Percentiles rank a stretch among this genome's conserved stretches.
phyloP scores from a whole-genome alignment of 2,329 filamentous ascomycete genomes.

The Coleophoma cylindrospora region DNA sequence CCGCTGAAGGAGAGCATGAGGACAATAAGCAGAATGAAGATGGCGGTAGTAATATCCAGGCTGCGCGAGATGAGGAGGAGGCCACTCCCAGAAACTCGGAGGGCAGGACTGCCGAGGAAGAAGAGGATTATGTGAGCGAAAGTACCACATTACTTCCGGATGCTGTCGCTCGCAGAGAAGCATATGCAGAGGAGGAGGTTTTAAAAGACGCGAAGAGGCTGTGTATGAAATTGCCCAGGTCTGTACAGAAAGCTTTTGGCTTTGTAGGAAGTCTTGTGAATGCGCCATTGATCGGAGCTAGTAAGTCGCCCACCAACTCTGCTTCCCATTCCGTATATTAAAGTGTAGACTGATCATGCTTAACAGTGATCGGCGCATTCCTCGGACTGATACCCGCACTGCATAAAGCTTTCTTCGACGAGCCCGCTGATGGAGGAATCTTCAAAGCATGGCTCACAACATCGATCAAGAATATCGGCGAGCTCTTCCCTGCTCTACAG shows the following conservation, averaged over 20 bases:
- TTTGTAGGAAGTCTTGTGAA: constrained; percentile 46
- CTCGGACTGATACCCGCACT: constrained; percentile 54
- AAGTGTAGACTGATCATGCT: not conserved
- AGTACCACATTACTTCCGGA: constrained; percentile 14
- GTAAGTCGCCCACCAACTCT: not conserved
- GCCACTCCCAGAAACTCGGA: constrained; percentile 15
- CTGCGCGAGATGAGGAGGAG: constrained; percentile 12
- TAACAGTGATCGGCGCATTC: constrained; percentile 41
- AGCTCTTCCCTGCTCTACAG: constrained; percentile 58
- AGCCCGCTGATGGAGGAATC: constrained; percentile 51
- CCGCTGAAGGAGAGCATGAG: constrained; percentile 21
- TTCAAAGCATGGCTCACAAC: constrained; percentile 62
- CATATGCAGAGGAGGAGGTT: not conserved
- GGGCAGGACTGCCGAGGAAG: constrained; percentile 18
- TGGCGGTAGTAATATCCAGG: constrained; percentile 10
- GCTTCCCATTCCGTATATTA: not conserved
- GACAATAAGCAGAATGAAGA: constrained; percentile 9
- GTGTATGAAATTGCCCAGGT: constrained; percentile 14
- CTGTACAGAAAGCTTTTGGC: constrained; percentile 21
- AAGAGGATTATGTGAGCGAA: constrained; percentile 16
- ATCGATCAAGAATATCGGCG: constrained; percentile 54
- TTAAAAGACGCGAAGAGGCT: not conserved
- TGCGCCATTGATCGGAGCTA: constrained; percentile 53
- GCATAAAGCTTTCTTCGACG: constrained; percentile 55
- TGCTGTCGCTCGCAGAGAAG: constrained; percentile 1